Base-by-base conservation (phyloP, 208 protist genomes). In the Trypanosoma cruzi region DNA sequence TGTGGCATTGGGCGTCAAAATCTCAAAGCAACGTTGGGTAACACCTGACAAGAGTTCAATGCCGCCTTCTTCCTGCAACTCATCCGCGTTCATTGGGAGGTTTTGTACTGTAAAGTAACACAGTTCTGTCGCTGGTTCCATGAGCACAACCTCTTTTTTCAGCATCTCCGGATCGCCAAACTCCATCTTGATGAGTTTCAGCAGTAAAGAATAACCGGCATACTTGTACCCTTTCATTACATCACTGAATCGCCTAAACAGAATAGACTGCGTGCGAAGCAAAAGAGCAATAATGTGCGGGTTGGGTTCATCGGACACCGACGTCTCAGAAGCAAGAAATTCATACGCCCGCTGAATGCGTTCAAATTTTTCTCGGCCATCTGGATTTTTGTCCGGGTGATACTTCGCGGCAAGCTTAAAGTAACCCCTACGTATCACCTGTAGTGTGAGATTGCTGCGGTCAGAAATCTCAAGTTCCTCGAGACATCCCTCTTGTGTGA, bases 321-420 rank as follows among this genome's bases (percentile, higher is more conserved):
- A 36, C 5, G 50, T n/a, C 37, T 80, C 73, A 8, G 82, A 66
- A 28, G 74, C 79, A n/a, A 98, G 84, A 75, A 82, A 94, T 70
- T 96, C 90, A 71, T 97, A 97, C 8, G 93, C 93, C 14, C 74
- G 60, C 65, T 98, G 92, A 42, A 98, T 94, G 42, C 82, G 66
- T 68, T 98, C 94, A 77, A 99, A 99, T 59, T 77, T 84, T 18
- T 98, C 96, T 22, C 94, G 68, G 8, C 95, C 93, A 29, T 98
- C 90, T 3, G 96, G 95, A 60, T 98, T 98, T 81, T 98, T 99
- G 80, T 99, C 98, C 22, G 98, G 98, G 82, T 99, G 97, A 73
- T 94, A 98, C 71, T 95, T 86, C 4, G 89, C 85, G 0, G 96
- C 94, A 14, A 98, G 71, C 40, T 80, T 83, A 64, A 97, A 98